Conservation (phyloP, 2,329 filamentous ascomycete species). For the Xylariaceae sp. region DNA sequence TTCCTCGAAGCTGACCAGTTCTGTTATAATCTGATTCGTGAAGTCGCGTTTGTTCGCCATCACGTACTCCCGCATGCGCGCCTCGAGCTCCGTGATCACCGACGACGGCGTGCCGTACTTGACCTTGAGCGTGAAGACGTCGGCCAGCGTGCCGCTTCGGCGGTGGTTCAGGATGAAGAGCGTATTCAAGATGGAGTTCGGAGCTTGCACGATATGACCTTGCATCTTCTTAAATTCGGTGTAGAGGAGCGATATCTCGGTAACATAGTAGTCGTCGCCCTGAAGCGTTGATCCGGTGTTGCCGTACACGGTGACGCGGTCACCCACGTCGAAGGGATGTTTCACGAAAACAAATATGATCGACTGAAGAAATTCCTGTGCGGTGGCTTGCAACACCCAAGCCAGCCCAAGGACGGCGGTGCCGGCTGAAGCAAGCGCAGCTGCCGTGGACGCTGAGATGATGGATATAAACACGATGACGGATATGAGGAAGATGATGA, state of each 20-base stretch:
- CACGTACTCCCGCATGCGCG: slow-evolving; percentile 77
- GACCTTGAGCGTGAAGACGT: slow-evolving; percentile 76
- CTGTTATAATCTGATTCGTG: slow-evolving; percentile 78
- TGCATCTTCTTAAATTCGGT: slow-evolving; percentile 99
- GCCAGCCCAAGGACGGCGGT: slow-evolving; percentile 83
- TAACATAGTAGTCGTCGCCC: slow-evolving; percentile 94
- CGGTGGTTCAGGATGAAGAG: slow-evolving; percentile 94
- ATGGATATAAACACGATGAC: slow-evolving; percentile 84
- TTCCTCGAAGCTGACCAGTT: slow-evolving; percentile 72
- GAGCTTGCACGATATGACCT: slow-evolving; percentile 90
- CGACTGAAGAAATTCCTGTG: slow-evolving; percentile 90
- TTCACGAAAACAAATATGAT: slow-evolving; percentile 96
- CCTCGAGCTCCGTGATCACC: slow-evolving; percentile 76
- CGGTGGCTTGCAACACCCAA: slow-evolving; percentile 88
- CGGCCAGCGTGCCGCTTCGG: slow-evolving; percentile 80
- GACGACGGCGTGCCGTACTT: slow-evolving; percentile 80
- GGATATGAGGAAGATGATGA: slow-evolving; percentile 75
- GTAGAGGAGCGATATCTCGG: slow-evolving; percentile 86
- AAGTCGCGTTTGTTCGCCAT: slow-evolving; percentile 83
- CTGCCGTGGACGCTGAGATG: slow-evolving; percentile 83
- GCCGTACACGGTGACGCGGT: slow-evolving; percentile 86
- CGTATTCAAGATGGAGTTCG: slow-evolving; percentile 87
- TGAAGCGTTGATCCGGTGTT: slow-evolving; percentile 72
- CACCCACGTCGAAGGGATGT: slow-evolving; percentile 93
- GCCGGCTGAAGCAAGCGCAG: slow-evolving; percentile 83